These are phyloP conservation scores for Termitomyces eurrhizus DNA, from an alignment of 768 basidiomycete species.

Conservation along the genomic window DNA sequence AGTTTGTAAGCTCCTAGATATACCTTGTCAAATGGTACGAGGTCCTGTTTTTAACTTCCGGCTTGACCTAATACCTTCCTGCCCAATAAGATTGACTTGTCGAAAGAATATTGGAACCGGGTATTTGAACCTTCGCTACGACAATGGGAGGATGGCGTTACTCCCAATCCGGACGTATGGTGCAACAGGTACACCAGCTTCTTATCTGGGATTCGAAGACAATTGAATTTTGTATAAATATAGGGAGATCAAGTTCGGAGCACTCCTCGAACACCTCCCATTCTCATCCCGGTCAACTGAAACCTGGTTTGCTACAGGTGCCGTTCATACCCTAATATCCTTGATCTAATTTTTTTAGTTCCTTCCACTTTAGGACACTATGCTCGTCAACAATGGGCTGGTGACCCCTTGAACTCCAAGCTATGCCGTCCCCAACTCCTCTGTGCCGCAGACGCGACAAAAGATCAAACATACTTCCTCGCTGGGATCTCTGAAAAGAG, in stretches of 20 bases:
- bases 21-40: conserved; percentile 71
- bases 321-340: not conserved
- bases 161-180: conserved; percentile 91
- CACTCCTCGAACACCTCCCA: conserved; percentile 63
- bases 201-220: not conserved
- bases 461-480: conserved; percentile 89
- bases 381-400: conserved; percentile 60
- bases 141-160: conserved; percentile 73
- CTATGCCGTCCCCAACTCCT: conserved; percentile 44
- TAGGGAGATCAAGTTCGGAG: conserved; percentile 21
- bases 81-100: conserved; percentile 74
- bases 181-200: conserved; percentile 66
- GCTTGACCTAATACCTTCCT: conserved; percentile 4
- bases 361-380: conserved; percentile 67
- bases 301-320: conserved; percentile 83
- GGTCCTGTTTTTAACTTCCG: not conserved
- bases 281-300: conserved; percentile 19
- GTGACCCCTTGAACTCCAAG: not conserved
- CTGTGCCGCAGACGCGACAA: conserved; percentile 53
- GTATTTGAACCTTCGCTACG: conserved; percentile 87
- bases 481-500: not conserved
- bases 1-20: conserved; percentile 69
- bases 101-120: conserved; percentile 83
- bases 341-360: not conserved
- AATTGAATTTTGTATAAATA: not conserved